These are phyloP conservation scores for Kurtzmaniella fragi DNA, from an alignment of 805 yeast species.

Conservation along the genomic window DNA sequence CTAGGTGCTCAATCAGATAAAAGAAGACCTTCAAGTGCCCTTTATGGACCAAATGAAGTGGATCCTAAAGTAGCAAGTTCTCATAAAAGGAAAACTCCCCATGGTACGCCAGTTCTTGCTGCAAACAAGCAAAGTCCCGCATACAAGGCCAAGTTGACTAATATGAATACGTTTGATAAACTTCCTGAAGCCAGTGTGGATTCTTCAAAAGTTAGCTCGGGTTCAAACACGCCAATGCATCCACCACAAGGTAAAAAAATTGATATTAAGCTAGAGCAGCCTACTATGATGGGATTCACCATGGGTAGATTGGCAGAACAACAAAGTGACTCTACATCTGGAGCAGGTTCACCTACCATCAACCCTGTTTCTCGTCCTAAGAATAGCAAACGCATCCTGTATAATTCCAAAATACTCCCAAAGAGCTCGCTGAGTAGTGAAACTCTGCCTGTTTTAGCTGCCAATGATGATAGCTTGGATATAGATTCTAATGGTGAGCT, in stretches of 20 bases:
- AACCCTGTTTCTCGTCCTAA: neutral
- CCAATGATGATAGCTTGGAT: neutral
- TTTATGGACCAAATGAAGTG: conserved; percentile 26
- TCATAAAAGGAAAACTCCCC: conserved; percentile 39
- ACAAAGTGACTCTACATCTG: conserved; percentile 2
- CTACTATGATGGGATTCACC: conserved; percentile 41
- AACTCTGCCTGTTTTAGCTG: conserved; percentile 4
- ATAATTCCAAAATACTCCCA: conserved; percentile 2
- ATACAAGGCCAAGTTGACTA: neutral
- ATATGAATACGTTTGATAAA: conserved; percentile 9
- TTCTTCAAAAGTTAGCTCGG: conserved; percentile 24
- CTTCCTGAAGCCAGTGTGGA: conserved; percentile 7
- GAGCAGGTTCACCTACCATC: neutral
- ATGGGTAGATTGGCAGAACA: conserved; percentile 42
- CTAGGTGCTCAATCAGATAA: conserved; percentile 38
- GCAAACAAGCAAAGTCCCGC: conserved; percentile 11
- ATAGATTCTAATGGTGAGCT: neutral
- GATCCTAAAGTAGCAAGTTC: conserved; percentile 9
- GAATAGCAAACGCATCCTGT: conserved; percentile 10
- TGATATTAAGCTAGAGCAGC: conserved; percentile 16
- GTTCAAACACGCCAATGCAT: conserved; percentile 29
- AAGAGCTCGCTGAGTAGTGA: conserved; percentile 4
- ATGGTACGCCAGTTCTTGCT: conserved; percentile 36
- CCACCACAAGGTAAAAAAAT: conserved; percentile 33
- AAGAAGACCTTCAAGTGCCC: conserved; percentile 29